Percentiles rank a stretch among this genome's conserved stretches.
Conservation (phyloP, 1,139 yeast genomes). For the Debaryomyces coudertii region DNA sequence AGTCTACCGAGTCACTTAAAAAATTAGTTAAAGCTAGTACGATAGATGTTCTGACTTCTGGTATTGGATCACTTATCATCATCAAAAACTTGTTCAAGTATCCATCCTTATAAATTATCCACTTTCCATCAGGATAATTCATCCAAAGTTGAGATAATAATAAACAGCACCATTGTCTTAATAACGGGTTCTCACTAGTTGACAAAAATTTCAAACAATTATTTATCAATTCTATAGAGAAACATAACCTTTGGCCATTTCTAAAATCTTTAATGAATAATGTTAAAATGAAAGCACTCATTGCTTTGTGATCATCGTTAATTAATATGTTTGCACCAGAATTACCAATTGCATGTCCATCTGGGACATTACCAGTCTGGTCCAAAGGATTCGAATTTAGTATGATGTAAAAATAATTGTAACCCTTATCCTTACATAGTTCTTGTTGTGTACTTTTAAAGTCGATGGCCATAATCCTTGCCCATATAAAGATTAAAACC, state of each 20-base stretch:
- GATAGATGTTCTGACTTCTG: conserved; percentile 91
- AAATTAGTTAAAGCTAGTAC: conserved; percentile 74
- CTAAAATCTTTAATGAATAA: conserved; percentile 80
- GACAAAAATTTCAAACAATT: conserved; percentile 70
- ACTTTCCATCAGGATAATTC: conserved; percentile 74
- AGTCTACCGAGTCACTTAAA: conserved; percentile 46
- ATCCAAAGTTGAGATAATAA: conserved; percentile 79
- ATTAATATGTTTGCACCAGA: conserved; percentile 33
- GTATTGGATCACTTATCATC: conserved; percentile 82
- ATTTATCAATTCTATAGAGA: conserved; percentile 69
- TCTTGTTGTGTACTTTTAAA: conserved; percentile 90
- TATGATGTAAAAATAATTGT: conserved; percentile 81
- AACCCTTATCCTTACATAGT: conserved; percentile 87
- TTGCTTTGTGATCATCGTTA: conserved; percentile 82
- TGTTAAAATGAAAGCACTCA: conserved; percentile 90
- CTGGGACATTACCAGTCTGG: conserved; percentile 26
- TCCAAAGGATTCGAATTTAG: conserved; percentile 43
- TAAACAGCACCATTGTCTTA: conserved; percentile 90
- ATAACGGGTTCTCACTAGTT: conserved; percentile 76
- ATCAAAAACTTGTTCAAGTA: conserved; percentile 58
- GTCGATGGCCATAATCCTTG: conserved; percentile 95
- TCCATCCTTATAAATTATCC: conserved; percentile 70
- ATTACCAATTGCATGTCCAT: conserved; percentile 10
- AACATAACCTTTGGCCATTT: conserved; percentile 79
- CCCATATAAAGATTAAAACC: conserved; percentile 95